Evolutionary conservation across 345 rosid genomes (phyloP).

Genomic region (Corymbia maculata): DNA sequence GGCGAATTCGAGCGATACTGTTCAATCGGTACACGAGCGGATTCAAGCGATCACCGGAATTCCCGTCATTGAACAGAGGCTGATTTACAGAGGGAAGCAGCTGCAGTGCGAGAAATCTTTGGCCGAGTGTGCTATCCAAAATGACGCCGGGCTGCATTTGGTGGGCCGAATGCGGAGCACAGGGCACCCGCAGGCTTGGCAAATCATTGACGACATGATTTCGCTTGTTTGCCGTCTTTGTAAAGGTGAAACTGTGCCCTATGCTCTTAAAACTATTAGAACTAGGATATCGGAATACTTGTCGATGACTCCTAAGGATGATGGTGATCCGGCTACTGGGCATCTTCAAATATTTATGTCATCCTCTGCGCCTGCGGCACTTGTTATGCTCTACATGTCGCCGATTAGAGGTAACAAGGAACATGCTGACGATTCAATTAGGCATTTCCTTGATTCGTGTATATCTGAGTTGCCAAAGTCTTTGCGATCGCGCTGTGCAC

Average conservation of each 20-base stretch:
- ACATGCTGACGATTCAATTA: constrained; percentile 45
- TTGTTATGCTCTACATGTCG: constrained; percentile 67
- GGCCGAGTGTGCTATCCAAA: constrained; percentile 50
- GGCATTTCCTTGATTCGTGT: constrained; percentile 38
- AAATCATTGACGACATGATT: constrained; percentile 54
- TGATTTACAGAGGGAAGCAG: constrained; percentile 75
- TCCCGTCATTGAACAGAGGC: constrained; percentile 51
- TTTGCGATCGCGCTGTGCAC: constrained; percentile 38
- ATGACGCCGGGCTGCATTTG: constrained; percentile 61
- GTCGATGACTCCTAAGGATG: constrained; percentile 20
- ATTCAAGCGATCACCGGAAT: constrained; percentile 43
- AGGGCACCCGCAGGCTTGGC: constrained; percentile 69
- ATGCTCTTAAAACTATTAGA: constrained; percentile 19
- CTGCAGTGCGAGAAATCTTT: constrained; percentile 65
- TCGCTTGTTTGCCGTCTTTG: constrained; percentile 34
- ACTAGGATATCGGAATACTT: constrained; percentile 39
- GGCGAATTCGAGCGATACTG: constrained; percentile 54
- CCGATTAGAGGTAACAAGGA: constrained; percentile 26
- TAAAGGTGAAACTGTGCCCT: constrained; percentile 20
- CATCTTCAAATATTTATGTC: constrained; percentile 49
- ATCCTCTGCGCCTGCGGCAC: constrained; percentile 56
- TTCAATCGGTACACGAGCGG: constrained; percentile 44
- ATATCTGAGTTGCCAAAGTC: constrained; percentile 18
- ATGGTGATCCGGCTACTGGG: constrained; percentile 9
- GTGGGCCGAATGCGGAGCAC: constrained; percentile 81